These are phyloP conservation scores for Cladophialophora bantiana DNA, from an alignment of 2,329 filamentous ascomycete species.

Conservation along the genomic window DNA sequence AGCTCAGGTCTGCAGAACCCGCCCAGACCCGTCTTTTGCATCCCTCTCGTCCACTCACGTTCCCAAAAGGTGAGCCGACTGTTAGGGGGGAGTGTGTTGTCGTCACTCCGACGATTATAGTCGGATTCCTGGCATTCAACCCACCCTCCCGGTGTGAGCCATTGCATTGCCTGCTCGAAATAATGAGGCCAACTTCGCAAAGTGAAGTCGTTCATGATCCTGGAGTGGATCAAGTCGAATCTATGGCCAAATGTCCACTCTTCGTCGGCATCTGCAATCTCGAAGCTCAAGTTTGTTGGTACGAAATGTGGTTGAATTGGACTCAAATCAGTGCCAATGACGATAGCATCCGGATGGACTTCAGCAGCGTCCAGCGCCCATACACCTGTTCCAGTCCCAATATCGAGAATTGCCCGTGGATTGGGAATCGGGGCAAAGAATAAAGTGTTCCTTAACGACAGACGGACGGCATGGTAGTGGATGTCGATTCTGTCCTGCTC, in stretches of 20 bases:
- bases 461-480: constrained; percentile 23
- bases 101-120: constrained; percentile 25
- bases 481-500: constrained; percentile 21
- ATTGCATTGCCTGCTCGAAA: constrained; percentile 35
- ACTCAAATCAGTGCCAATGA: constrained; percentile 40
- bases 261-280: constrained; percentile 65
- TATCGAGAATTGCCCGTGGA: constrained; percentile 23
- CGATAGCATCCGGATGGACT: constrained; percentile 39
- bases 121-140: constrained; percentile 52
- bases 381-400: constrained; percentile 27
- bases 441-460: constrained; percentile 22
- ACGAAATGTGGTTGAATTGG: constrained; percentile 48
- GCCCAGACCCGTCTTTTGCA: constrained; percentile 22
- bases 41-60: constrained; percentile 29
- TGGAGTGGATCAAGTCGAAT: constrained; percentile 67
- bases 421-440: constrained; percentile 28
- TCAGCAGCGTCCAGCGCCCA: constrained; percentile 42
- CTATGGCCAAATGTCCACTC: constrained; percentile 60
- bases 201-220: constrained; percentile 60
- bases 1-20: constrained; percentile 23
- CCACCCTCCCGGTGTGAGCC: constrained; percentile 51
- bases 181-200: constrained; percentile 61
- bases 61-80: constrained; percentile 29
- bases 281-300: constrained; percentile 62
- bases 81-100: constrained; percentile 23